Evolutionary conservation across 2,329 filamentous ascomycete genomes (phyloP).

Genomic region (Aspergillus niger): DNA sequence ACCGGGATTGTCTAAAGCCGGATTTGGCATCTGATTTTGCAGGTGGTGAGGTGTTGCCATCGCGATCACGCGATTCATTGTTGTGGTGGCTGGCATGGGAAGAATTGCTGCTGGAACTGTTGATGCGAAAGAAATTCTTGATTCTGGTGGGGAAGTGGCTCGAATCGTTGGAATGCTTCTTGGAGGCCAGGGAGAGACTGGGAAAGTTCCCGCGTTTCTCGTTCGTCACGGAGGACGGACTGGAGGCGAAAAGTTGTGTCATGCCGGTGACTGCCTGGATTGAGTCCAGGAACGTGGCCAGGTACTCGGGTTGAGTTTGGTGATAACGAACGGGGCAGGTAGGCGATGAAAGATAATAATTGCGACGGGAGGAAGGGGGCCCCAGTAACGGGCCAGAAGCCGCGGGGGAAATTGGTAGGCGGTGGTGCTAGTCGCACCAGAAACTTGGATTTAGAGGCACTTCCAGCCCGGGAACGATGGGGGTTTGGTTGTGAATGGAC

Average conservation of each 20-base stretch:
- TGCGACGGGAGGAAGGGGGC: slow-evolving; percentile 9
- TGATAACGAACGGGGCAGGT: background rate
- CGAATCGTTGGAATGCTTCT: slow-evolving; percentile 47
- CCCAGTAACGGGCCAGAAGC: slow-evolving; percentile 17
- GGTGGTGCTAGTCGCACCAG: slow-evolving; percentile 17
- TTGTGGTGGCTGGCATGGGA: slow-evolving; percentile 37
- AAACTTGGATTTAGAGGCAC: slow-evolving; percentile 22
- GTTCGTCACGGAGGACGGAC: slow-evolving; percentile 43
- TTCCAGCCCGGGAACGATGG: slow-evolving; percentile 29
- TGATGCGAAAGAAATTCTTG: slow-evolving; percentile 71
- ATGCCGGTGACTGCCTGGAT: slow-evolving; percentile 29
- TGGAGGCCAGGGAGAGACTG: slow-evolving; percentile 47
- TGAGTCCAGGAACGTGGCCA: background rate
- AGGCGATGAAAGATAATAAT: slow-evolving; percentile 7
- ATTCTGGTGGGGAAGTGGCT: slow-evolving; percentile 63
- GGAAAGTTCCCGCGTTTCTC: slow-evolving; percentile 52
- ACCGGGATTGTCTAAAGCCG: slow-evolving; percentile 79
- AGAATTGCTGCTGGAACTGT: slow-evolving; percentile 53
- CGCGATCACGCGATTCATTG: slow-evolving; percentile 32
- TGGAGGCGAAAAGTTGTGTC: slow-evolving; percentile 48
- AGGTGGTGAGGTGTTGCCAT: slow-evolving; percentile 46
- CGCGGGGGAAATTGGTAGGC: slow-evolving; percentile 19
- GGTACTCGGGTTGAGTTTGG: background rate
- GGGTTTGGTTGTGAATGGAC: slow-evolving; percentile 13
- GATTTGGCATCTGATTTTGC: slow-evolving; percentile 65